Evolutionary conservation across 345 rosid species (phyloP).

Genomic region (Boechera retrofracta): DNA sequence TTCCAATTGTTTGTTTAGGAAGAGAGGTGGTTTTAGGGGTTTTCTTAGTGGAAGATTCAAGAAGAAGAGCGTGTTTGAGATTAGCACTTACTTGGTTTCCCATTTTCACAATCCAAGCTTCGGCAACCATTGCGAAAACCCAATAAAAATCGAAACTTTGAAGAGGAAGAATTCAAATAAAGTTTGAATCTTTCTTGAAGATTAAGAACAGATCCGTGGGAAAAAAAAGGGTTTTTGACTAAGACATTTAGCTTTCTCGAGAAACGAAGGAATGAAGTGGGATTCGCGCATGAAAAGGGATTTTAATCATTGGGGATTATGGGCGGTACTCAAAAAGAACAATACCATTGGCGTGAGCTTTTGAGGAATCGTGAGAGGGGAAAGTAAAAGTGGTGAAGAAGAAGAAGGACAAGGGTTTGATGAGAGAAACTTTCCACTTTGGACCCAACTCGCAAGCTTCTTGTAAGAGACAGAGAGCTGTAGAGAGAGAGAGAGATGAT

Average conservation of each 20-base stretch:
- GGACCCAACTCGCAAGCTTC: constrained; percentile 35
- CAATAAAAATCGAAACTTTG: constrained; percentile 32
- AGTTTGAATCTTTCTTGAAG: constrained; percentile 13
- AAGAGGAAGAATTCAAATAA: constrained; percentile 20
- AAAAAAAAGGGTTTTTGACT: constrained; percentile 3
- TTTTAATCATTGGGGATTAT: constrained; percentile 40
- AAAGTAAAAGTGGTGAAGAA: constrained; percentile 31
- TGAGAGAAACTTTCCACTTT: constrained; percentile 15
- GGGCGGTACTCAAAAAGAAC: constrained; percentile 26
- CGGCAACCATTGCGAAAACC: constrained; percentile 72
- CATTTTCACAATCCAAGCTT: constrained; percentile 93
- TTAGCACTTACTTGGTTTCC: constrained; percentile 93
- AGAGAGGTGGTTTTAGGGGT: constrained; percentile 41
- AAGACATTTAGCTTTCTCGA: constrained; percentile 24
- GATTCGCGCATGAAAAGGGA: constrained; percentile 44
- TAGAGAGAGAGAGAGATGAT: constrained; percentile 22
- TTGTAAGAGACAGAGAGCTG: constrained; percentile 31
- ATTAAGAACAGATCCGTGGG: constrained; percentile 35
- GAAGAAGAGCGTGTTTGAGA: constrained; percentile 83
- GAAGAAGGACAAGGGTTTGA: constrained; percentile 11
- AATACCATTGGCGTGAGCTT: constrained; percentile 16
- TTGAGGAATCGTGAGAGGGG: constrained; percentile 25
- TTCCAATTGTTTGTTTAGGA: constrained; percentile 66
- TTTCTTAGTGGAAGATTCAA: constrained; percentile 55
- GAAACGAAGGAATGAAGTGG: constrained; percentile 36